These are phyloP conservation scores for Plasmodium vivax DNA, from an alignment of 169 alveolate species.

Conservation along the genomic window DNA sequence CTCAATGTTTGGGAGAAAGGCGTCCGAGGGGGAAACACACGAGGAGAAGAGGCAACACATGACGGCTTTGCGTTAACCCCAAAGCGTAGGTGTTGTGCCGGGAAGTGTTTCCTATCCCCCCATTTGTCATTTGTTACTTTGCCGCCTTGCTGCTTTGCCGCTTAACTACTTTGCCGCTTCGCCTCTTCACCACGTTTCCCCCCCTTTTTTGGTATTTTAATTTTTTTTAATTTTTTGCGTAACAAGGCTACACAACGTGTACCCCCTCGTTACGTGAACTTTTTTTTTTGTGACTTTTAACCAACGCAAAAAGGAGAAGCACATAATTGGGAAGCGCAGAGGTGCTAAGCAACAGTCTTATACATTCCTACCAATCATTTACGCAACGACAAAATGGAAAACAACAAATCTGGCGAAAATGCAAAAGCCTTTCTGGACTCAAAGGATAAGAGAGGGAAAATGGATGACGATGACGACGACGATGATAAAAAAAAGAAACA, in stretches of 20 bases:
- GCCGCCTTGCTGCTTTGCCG: not conserved
- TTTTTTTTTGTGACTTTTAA: not conserved
- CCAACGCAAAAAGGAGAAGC: not conserved
- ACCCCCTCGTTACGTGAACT: not conserved
- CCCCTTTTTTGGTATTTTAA: slow-evolving; percentile 2
- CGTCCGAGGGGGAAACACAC: not conserved
- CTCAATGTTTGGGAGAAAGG: not conserved
- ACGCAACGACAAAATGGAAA: slow-evolving; percentile 30
- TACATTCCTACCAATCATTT: not conserved
- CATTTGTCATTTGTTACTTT: not conserved
- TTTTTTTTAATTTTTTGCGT: slow-evolving; percentile 2
- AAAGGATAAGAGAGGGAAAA: slow-evolving; percentile 44
- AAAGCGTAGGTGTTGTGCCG: not conserved
- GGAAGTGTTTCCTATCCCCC: not conserved
- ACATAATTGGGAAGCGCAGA: not conserved
- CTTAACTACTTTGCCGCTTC: not conserved
- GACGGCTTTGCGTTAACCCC: not conserved
- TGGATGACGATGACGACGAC: slow-evolving; percentile 17
- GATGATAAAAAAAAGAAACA: slow-evolving; percentile 9
- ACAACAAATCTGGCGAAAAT: slow-evolving; percentile 18
- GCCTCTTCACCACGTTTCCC: not conserved
- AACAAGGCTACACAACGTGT: not conserved
- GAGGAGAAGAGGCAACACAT: not conserved
- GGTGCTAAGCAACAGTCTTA: not conserved
- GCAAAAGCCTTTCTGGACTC: slow-evolving; percentile 27